Conservation (phyloP, 139 green algal species). For the Edaphochlamys debaryana region DNA sequence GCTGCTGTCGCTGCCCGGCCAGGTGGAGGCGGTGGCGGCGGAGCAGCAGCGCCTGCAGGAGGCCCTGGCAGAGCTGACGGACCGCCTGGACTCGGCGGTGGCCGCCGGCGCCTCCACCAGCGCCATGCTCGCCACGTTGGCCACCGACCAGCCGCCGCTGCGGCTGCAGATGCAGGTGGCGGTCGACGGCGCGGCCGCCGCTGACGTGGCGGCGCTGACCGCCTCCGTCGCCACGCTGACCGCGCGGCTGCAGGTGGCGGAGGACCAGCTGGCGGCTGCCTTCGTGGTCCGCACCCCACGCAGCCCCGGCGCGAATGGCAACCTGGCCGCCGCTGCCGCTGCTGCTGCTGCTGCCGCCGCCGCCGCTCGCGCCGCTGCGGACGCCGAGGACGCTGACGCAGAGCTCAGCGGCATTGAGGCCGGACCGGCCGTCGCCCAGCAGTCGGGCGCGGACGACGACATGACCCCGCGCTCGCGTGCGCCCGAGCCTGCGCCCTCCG, state of each 20-base stretch:
- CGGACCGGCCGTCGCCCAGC: too few relatives aligned
- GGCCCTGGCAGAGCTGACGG: slow-evolving; percentile 3
- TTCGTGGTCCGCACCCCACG: slow-evolving; percentile 17
- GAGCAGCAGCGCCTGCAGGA: slow-evolving; percentile 1
- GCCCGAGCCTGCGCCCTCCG: neutral
- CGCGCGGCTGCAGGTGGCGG: neutral
- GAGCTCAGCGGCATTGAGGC: neutral
- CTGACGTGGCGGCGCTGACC: neutral
- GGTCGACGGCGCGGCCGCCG: neutral
- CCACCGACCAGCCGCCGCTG: slow-evolving; percentile 12
- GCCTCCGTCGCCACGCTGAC: neutral
- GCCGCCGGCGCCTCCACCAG: neutral
- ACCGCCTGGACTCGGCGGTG: slow-evolving; percentile 23
- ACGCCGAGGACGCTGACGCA: neutral
- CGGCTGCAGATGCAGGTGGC: slow-evolving; percentile 5
- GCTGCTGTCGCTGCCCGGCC: too few relatives aligned
- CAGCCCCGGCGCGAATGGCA: neutral
- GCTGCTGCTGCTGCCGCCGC: neutral
- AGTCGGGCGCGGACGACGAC: too few relatives aligned
- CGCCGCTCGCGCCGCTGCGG: neutral
- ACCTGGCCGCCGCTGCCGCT: neutral
- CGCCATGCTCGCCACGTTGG: slow-evolving; percentile 13
- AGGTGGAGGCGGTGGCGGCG: too few relatives aligned
- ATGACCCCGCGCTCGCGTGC: too few relatives aligned
- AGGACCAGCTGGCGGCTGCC: slow-evolving; percentile 13